Base-by-base conservation (phyloP, 2,329 filamentous ascomycete genomes). In the Lecanosticta acicola region DNA sequence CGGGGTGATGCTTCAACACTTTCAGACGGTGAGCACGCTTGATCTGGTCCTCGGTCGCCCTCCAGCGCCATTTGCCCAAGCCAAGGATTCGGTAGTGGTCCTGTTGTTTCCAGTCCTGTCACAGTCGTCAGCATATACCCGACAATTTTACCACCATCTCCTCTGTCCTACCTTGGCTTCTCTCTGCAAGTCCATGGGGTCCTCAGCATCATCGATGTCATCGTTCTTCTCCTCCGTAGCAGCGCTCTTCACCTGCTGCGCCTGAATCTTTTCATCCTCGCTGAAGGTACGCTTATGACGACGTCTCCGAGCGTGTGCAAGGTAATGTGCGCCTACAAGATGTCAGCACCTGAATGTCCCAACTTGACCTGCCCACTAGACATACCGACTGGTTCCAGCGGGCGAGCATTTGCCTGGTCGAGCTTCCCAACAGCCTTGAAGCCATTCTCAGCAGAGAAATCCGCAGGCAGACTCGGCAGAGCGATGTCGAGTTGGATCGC, bases 11-110 rank as follows among this genome's bases (percentile, higher is more conserved):
- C 74, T 89, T 91, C 57, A 98, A 85, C 56, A 98, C 93, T 85
- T 98, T 98, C 82, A 94, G 96, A 75, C 93, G 88, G 76, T 98
- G 91, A 58, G 94, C 93, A 61, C 87, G 87, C 79, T 96, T 97
- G 78, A 98, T 97, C 76, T 97, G 91, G 58, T 97, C 91, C 71
- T 95, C 90, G 48, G 87, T 95, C 44, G 93, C 94, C 71, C 81
- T 87, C 75, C 78, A 93, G 62, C 93, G 85, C 77, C 94, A 91
- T 72, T 90, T 94, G 66, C 85, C 85, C 55, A 98, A 75, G 54
- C 93, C 93, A 48, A 98, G 84, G 45, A 98, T 86, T 61, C 93
- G 89, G 72, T 98, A 98, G 75, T 98, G 93, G 66, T 98, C 93
- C 82, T 98, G 93, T 57, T 76, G 78, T 87, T 98, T 98, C 93